A percentile compares a stretch with the other conserved stretches of the same genome.
Evolutionary conservation across 768 basidiomycete species (phyloP).

Genomic region (Pisolithus albus): DNA sequence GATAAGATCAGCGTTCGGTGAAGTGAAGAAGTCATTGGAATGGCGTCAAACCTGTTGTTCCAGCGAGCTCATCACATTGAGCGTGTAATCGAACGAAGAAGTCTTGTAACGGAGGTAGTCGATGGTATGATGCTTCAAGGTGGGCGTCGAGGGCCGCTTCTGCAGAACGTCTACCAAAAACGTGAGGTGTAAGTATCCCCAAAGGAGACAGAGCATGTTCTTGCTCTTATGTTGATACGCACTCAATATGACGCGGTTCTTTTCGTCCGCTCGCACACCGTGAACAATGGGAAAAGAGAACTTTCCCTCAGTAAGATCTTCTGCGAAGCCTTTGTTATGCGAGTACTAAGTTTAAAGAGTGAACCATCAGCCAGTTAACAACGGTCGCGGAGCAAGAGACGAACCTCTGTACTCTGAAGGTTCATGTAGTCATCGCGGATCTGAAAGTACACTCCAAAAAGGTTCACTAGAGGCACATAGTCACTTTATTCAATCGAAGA

Average conservation of each 20-base stretch:
- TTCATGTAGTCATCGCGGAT: conserved; percentile 99
- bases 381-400: conserved; percentile 3
- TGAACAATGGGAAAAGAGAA: conserved; percentile 78
- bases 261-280: conserved; percentile 68
- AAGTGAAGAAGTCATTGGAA: neutral
- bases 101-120: conserved; percentile 70
- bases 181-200: neutral
- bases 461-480: conserved; percentile 87
- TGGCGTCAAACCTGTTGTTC: conserved; percentile 44
- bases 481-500: conserved; percentile 41
- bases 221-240: conserved; percentile 19
- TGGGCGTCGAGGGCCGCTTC: conserved; percentile 81
- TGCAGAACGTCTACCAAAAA: conserved; percentile 70
- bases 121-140: conserved; percentile 77
- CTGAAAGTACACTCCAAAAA: conserved; percentile 93
- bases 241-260: conserved; percentile 83
- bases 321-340: conserved; percentile 59
- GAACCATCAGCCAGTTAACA: neutral
- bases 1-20: neutral
- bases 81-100: conserved; percentile 81
- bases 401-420: conserved; percentile 76
- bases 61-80: conserved; percentile 56
- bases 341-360: conserved; percentile 43
- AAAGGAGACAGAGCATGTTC: neutral
- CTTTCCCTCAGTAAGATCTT: conserved; percentile 76